phyloP scores from a whole-genome alignment of 73 alveolate genomes.

The Breviolum minutum region DNA sequence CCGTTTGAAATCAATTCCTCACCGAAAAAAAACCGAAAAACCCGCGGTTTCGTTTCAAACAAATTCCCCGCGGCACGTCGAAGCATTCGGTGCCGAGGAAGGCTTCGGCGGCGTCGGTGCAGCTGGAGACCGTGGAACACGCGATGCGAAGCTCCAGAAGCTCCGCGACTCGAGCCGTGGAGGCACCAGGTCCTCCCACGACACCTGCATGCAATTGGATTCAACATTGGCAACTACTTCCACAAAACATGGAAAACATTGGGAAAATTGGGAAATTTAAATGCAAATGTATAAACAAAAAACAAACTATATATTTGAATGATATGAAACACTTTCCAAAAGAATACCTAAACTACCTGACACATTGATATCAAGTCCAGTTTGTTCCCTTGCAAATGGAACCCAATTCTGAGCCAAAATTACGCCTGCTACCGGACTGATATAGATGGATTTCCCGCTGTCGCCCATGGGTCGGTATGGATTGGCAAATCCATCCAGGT shows the following conservation, averaged over 20 bases:
- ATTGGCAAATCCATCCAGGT: constrained; percentile 10
- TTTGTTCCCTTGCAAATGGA: neutral
- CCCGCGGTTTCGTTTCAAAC: no score
- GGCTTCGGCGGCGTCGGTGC: neutral
- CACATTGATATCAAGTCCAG: no score
- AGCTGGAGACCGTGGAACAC: neutral
- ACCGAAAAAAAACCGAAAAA: no score
- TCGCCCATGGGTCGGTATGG: constrained; percentile 16
- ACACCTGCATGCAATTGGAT: neutral
- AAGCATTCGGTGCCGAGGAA: constrained; percentile 40
- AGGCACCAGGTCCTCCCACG: neutral
- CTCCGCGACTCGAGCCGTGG: neutral
- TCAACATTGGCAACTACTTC: neutral
- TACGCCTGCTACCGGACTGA: constrained; percentile 34
- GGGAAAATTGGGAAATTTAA: no score
- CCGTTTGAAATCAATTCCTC: no score
- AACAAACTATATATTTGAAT: no score
- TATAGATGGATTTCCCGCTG: constrained; percentile 32
- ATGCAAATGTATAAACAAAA: no score
- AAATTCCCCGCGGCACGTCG: constrained; percentile 2
- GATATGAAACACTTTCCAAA: neutral
- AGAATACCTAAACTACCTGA: no score
- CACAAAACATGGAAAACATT: no score
- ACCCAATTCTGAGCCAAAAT: neutral
- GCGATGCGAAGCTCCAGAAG: neutral